Percentiles rank a stretch among this genome's conserved stretches.
These are phyloP conservation scores for Musa troglodytarum DNA, from an alignment of 176 grass and related monocot species.

Conservation along the genomic window DNA sequence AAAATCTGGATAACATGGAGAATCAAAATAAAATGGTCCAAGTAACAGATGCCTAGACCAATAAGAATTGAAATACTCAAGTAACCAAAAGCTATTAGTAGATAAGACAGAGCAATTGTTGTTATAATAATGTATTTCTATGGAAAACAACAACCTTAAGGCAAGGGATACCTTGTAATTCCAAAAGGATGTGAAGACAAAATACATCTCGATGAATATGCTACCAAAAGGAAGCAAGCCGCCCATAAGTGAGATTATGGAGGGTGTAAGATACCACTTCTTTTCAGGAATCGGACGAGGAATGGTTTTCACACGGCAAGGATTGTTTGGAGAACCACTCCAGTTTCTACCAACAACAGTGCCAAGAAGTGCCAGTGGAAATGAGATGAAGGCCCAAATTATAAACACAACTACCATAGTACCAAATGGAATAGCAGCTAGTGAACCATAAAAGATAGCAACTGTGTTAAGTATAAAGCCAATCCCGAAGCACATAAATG, in stretches of 20 bases:
- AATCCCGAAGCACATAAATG: conserved; percentile 92
- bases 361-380: conserved; percentile 79
- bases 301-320: conserved; percentile 94
- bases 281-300: conserved; percentile 93
- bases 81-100: neutral
- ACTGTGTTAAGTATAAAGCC: conserved; percentile 84
- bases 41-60: neutral
- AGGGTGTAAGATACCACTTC: conserved; percentile 95
- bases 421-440: conserved; percentile 94
- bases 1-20: neutral
- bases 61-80: neutral
- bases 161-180: conserved; percentile 78
- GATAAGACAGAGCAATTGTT: neutral
- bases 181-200: conserved; percentile 99
- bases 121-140: no score
- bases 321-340: conserved; percentile 96
- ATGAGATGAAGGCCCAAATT: conserved; percentile 98
- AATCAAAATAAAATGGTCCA: no score
- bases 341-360: conserved; percentile 94
- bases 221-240: conserved; percentile 94
- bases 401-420: conserved; percentile 95
- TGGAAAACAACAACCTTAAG: neutral
- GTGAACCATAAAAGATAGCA: conserved; percentile 93
- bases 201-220: conserved; percentile 99
- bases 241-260: conserved; percentile 82